These are phyloP conservation scores for Leishmania aethiopica DNA, from an alignment of 208 protist species.

Conservation along the genomic window DNA sequence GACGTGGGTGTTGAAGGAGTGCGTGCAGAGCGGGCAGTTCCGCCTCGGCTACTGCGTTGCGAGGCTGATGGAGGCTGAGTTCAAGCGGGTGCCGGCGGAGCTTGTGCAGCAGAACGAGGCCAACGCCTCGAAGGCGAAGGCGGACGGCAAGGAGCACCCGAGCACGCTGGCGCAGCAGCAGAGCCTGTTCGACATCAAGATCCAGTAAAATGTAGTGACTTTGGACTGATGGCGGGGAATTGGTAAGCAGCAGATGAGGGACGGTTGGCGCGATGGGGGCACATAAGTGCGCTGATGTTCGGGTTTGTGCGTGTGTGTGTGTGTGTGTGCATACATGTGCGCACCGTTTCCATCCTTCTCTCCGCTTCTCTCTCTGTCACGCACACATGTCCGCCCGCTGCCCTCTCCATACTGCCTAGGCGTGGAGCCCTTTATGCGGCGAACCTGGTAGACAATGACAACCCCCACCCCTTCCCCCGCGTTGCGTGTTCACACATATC, in stretches of 20 bases:
- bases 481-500: neutral
- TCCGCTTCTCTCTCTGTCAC: neutral
- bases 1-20: constrained; percentile 87
- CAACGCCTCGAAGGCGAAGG: constrained; percentile 82
- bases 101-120: constrained; percentile 83
- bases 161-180: constrained; percentile 68
- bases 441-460: neutral
- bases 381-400: neutral
- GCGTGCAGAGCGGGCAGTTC: constrained; percentile 83
- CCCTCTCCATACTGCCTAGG: neutral
- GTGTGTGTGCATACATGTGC: neutral
- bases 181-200: constrained; percentile 88
- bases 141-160: constrained; percentile 86
- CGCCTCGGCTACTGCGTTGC: constrained; percentile 82
- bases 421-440: neutral
- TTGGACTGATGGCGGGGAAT: neutral
- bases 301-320: neutral
- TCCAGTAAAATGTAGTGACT: constrained; percentile 46
- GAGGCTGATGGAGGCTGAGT: constrained; percentile 78
- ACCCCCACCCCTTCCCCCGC: neutral
- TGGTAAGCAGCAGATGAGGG: neutral
- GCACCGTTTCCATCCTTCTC: neutral
- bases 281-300: neutral
- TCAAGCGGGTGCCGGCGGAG: constrained; percentile 74
- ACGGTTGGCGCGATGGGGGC: neutral